Evolutionary conservation across 352 stramenopile species (phyloP).

Genomic region (Pythium sukuiense): DNA sequence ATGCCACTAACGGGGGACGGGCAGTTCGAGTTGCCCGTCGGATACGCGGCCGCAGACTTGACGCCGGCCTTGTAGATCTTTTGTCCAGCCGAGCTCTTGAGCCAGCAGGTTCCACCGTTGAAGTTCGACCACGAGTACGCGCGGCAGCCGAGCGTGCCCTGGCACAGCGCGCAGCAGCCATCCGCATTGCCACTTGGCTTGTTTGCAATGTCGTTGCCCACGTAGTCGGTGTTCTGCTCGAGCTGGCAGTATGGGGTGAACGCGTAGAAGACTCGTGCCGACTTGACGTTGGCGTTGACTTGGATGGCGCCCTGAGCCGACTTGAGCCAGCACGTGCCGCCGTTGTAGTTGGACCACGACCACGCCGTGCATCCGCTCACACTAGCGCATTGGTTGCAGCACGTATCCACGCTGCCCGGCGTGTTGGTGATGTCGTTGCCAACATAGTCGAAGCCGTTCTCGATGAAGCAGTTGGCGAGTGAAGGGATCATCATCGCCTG

Average conservation of each 20-base stretch:
- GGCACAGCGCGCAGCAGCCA: conserved; percentile 39
- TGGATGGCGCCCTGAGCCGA: conserved; percentile 2
- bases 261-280: not conserved
- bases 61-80: conserved; percentile 10
- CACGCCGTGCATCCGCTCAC: conserved; percentile 8
- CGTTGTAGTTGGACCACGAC: conserved; percentile 24
- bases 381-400: conserved; percentile 35
- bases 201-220: conserved; percentile 3
- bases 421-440: conserved; percentile 27
- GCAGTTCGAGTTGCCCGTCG: conserved; percentile 14
- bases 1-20: not conserved
- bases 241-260: not conserved
- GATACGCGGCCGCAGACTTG: conserved; percentile 15
- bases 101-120: too few relatives aligned
- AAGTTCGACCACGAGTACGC: too few relatives aligned
- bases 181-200: not conserved
- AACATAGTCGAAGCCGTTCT: too few relatives aligned
- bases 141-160: conserved; percentile 7
- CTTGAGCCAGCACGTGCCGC: conserved; percentile 37
- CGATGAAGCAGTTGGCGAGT: conserved; percentile 26
- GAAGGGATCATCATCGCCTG: not conserved
- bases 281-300: conserved; percentile 15
- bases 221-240: conserved; percentile 5
- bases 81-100: conserved; percentile 24
- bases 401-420: conserved; percentile 10